phyloP scores from a whole-genome alignment of 2,329 filamentous ascomycete genomes.

The Hawksworthiomyces lignivorus region DNA sequence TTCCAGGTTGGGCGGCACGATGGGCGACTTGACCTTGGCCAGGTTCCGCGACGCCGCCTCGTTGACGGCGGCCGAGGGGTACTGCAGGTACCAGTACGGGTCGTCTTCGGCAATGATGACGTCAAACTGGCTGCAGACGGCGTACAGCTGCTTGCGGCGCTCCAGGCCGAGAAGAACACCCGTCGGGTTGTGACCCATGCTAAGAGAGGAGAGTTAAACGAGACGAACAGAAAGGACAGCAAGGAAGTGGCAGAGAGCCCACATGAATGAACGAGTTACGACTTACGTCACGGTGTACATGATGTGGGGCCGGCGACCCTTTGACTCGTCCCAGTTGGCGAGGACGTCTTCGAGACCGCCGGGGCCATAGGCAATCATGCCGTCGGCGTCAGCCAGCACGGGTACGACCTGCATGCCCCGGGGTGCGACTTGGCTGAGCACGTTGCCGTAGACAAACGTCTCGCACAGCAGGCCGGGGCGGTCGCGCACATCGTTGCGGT shows the following conservation, averaged over 20 bases:
- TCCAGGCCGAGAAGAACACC: constrained; percentile 65
- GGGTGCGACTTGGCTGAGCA: constrained; percentile 58
- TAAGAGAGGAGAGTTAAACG: constrained; percentile 27
- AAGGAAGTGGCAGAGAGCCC: neutral
- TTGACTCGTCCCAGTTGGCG: constrained; percentile 69
- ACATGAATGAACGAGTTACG: too few relatives aligned
- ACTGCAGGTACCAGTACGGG: constrained; percentile 94
- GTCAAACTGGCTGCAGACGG: constrained; percentile 73
- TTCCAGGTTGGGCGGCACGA: constrained; percentile 16
- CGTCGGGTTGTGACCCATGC: constrained; percentile 87
- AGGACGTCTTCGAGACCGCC: constrained; percentile 73
- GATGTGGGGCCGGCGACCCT: constrained; percentile 70
- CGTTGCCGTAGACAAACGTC: constrained; percentile 72
- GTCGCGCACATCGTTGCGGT: constrained; percentile 53
- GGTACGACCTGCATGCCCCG: constrained; percentile 65
- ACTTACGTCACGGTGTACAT: constrained; percentile 86
- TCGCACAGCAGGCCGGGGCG: constrained; percentile 75
- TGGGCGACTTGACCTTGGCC: constrained; percentile 20
- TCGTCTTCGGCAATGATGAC: constrained; percentile 91
- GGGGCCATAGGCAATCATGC: constrained; percentile 67
- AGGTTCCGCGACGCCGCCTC: constrained; percentile 41
- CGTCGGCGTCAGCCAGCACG: constrained; percentile 68
- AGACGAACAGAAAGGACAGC: neutral
- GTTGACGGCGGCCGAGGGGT: constrained; percentile 55
- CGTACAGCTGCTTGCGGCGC: constrained; percentile 72